Base-by-base conservation (phyloP, 2,329 filamentous ascomycete genomes). In the Thelonectria olida region DNA sequence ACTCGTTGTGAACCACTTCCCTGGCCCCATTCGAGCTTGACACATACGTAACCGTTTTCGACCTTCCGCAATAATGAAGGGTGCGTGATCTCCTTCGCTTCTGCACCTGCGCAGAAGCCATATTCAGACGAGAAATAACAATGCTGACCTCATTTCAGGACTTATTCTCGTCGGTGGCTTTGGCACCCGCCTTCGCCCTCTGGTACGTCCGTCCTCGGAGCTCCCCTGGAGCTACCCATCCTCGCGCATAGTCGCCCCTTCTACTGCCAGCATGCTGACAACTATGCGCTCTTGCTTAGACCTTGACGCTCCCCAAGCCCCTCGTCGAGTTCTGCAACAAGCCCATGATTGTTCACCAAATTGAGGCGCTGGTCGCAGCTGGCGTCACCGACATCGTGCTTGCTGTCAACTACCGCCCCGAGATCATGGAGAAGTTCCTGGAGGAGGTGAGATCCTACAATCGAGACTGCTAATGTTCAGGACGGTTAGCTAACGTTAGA, bases 91-190 rank as follows among this genome's bases (percentile, higher is more conserved):
- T 22, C 31, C 28, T 17, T 20, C 12, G 17, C 12, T 38, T 49
- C 45, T 48, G 15, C 41, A 38, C 42, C 42, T 36, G 36, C 42
- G 19, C 19, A 48, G 39, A n/a, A 44, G 20, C 9, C 39, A n/a
- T 4, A 20, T 5, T 23, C 27, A 22, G 17, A 12, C 9, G n/a
- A 27, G 7, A 13, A 39, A 39, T n/a, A n/a, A 9, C 15, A 20
- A 42, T 42, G 50, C 71, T 74, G 62, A 74, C 56, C 41, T 38
- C 41, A 23, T n/a, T 13, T 64, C 76, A 97, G 93, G 94, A 83
- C 91, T 97, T 78, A 97, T 97, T 90, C 94, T 98, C 78, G 96
- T 98, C 81, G 96, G 96, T 84, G 96, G 95, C 80, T 99, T 97
- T 81, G 95, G 95, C 83, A 99, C 95, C 80, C 94, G 95, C 82